These are phyloP conservation scores for Penicillium salamii DNA, from an alignment of 495 filamentous ascomycete species.

Conservation along the genomic window DNA sequence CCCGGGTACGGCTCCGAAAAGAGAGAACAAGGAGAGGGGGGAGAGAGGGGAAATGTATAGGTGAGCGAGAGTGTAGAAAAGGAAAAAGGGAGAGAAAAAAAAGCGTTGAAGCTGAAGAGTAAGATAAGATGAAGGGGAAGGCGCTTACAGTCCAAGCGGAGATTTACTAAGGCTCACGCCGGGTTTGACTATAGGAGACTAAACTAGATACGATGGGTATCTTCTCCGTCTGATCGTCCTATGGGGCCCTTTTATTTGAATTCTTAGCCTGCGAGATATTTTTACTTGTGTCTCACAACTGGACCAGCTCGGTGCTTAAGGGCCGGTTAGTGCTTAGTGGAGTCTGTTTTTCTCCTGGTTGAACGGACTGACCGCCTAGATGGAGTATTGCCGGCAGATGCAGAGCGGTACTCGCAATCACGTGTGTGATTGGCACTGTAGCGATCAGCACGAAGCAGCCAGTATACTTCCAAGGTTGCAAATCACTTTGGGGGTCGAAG, in stretches of 20 bases:
- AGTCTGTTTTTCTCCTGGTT: not conserved
- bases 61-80: conserved; percentile 6
- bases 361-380: conserved; percentile 15
- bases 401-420: conserved; percentile 1
- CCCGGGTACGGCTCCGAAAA: not conserved
- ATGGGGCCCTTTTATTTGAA: conserved; percentile 1
- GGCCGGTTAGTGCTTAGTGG: too few species aligned
- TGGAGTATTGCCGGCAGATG: conserved; percentile 1
- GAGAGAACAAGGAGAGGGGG: conserved; percentile 12
- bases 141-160: conserved; percentile 10
- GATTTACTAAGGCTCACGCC: conserved; percentile 7
- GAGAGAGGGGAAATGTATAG: conserved; percentile 7
- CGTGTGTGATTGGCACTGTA: conserved; percentile 7
- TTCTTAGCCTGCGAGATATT: conserved; percentile 19
- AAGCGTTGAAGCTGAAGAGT: conserved; percentile 2
- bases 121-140: conserved; percentile 10
- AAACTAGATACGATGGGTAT: conserved; percentile 4
- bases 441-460: not conserved
- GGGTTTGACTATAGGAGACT: conserved; percentile 2
- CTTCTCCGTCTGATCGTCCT: conserved; percentile 10
- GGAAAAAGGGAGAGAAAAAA: not conserved
- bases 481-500: too few species aligned
- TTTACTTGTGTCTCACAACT: conserved; percentile 25
- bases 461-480: too few species aligned
- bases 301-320: conserved; percentile 8